Evolutionary conservation across 176 grass and related monocot species (phyloP), one percentile per base, ranked within the genome.

Genomic region (Paspalum notatum): DNA sequence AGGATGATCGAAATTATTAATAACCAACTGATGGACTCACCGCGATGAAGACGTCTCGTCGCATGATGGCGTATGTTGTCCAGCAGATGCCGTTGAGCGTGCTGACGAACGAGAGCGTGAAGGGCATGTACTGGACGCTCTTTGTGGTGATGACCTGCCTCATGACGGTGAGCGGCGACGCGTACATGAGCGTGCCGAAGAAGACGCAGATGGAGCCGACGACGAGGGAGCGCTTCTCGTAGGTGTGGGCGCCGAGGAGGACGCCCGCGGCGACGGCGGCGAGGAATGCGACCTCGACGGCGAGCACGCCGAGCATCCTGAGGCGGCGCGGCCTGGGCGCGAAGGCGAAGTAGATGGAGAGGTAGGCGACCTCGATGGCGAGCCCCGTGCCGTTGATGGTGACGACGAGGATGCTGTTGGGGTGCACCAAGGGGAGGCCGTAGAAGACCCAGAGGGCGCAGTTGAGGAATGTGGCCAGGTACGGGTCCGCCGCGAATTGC

Each of bases 41-140:
- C 46, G 68, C 71, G 42, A 97, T 63, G 52, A 84, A 90, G 84
- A 92, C 68, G 68, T 94, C 91, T 55, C 85, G 85, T 8, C 62
- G 72, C 48, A 97, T 86, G 80, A 97, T 48, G 18, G 89, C 82
- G 54, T 97, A 97, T 18, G 72, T 39, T 0, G 87, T 90, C 94
- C 91, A 94, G 87, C 89, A 94, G 27, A 80, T 17, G 13, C 85
- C 91, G 55, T 97, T 94, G 44, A 92, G 48, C 37, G 90, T 86
- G 76, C 87, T 77, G 46, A 79, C 76, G 1, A 97, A 18, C 0
- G 89, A 90, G 25, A 90, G 68, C 53, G 65, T 47, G 45, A 97
- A 89, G 0, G 85, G 91, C 91, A 94, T 97, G 85, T 92, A 92
- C 85, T 92, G 42, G 51, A 97, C 91, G 62, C 89, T 97, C 77